These are phyloP conservation scores for Prunus padus DNA, from an alignment of 306 rosid species.

Conservation along the genomic window DNA sequence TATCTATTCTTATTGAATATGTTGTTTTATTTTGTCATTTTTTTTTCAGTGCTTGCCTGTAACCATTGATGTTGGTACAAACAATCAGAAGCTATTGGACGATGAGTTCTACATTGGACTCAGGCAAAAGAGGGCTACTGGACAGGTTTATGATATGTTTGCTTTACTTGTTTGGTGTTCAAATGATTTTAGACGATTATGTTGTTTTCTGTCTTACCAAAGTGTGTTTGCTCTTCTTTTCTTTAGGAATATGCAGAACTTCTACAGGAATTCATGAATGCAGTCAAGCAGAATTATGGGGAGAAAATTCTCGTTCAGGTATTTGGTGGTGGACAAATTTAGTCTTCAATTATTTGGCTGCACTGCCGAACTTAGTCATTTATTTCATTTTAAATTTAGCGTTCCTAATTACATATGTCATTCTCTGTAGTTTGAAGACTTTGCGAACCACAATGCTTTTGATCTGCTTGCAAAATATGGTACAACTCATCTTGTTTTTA, in stretches of 20 bases:
- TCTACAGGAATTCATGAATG: constrained; percentile 80
- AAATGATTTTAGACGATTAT: not conserved
- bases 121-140: constrained; percentile 83
- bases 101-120: constrained; percentile 95
- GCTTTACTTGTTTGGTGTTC: constrained; percentile 5
- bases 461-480: constrained; percentile 82
- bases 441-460: constrained; percentile 98
- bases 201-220: constrained; percentile 4
- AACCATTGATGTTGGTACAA: constrained; percentile 98
- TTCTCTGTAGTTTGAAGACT: constrained; percentile 86
- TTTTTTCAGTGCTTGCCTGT: constrained; percentile 89
- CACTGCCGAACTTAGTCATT: constrained; percentile 5
- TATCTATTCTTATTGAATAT: not conserved
- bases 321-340: constrained; percentile 19
- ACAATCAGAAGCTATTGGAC: constrained; percentile 78
- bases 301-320: constrained; percentile 94
- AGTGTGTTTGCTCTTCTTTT: constrained; percentile 7
- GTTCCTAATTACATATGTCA: constrained; percentile 24
- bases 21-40: constrained; percentile 12
- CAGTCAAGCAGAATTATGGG: constrained; percentile 85
- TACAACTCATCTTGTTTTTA: constrained; percentile 90
- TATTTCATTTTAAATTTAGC: constrained; percentile 8
- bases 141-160: constrained; percentile 56
- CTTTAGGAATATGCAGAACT: constrained; percentile 87
- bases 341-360: constrained; percentile 18